Evolutionary conservation across 2,329 filamentous ascomycete genomes (phyloP), one percentile per base, ranked within the genome.

Genomic region (Phialophora expanda): DNA sequence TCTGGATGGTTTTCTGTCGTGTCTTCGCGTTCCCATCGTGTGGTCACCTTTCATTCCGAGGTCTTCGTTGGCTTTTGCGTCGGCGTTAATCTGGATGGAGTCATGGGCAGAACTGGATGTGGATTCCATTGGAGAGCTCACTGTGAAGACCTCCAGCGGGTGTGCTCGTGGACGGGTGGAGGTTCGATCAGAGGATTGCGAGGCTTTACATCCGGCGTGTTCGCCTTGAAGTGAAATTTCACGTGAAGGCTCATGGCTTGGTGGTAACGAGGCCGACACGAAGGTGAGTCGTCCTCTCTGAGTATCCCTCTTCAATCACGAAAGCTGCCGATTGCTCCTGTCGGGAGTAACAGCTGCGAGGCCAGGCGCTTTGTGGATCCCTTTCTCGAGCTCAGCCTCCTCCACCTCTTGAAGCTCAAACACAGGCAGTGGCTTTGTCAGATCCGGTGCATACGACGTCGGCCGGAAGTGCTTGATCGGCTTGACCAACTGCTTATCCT

Each of bases 401-500:
- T 60, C 62, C 1, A 32, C 12, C 20, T 65, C 62, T 8, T 41
- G 55, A 22, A 66, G 28, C 26, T 66, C 64, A 28, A 66, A 20
- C 8, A 62, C 28, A 4, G 46, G 48, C 14, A 62, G 54, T 22
- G 59, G 64, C 28, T 58, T 62, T 17, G 53, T 46, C 28, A 66
- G 46, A 28, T 66, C 60, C n/a, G 64, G 64, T 3, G 59, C 22
- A 54, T 66, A 66, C 7, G 53, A 62, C 22, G 55, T 66, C 5
- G 64, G 64, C 22, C 64, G 53, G 28, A 59, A 62, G 30, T 66
- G 53, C 26, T 58, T 56, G 58, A 66, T 66, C 17, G 58, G 54
- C 44, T 41, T 57, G 50, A 57, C 59, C 34, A 56, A 8, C 12
- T 41, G 24, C 6, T 22, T 20, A 20, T 55, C 46, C n/a, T 8